Base-by-base conservation (phyloP, 78 protist genomes). In the Dictyostelium brefeldianum region DNA sequence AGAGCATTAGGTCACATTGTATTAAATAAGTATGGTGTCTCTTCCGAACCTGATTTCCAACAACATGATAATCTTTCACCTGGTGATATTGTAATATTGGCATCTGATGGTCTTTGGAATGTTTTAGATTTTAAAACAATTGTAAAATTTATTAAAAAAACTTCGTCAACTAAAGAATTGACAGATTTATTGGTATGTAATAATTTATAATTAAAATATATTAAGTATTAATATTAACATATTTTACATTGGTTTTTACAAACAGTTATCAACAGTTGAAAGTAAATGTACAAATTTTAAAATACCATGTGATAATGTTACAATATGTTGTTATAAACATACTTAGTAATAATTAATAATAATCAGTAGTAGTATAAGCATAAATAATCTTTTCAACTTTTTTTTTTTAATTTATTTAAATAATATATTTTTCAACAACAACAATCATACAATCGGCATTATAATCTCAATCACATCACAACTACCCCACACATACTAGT, bases 1-100 rank as follows among this genome's bases (percentile, higher is more conserved):
- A 79, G 95, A 31, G 79, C 95, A 59, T 79, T 90, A 1, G 95
- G 95, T 14, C 95, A 90, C 53, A 22, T 47, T 20, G 74, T 90
- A n/a, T 36, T 90, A 9, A 74, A 82, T 70, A 18, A 54, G n/a
- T 90, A 80, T 27, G 95, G 95, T 15, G 83, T 90, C 20, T 41
- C 78, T 12, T 8, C 82, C 14, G 43, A 20, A 10, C 83, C 95
- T 17, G 65, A 41, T 5, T 43, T 83, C 8, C 43, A 25, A 1
- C 1, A 10, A 17, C 7, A 11, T 7, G 25, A 67, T 9, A 22
- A 25, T 3, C 12, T 84, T 4, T 29, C 18, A 7, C 31, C 48
- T 4, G 59, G 78, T 7, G 91, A 84, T 69, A 43, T 43, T 27
- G 25, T 84, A 3, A 84, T 84, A 25, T 54, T 84, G 0, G 91